These are phyloP conservation scores for Decorospora gaudefroyi DNA, from an alignment of 2,329 filamentous ascomycete species.

Conservation along the genomic window DNA sequence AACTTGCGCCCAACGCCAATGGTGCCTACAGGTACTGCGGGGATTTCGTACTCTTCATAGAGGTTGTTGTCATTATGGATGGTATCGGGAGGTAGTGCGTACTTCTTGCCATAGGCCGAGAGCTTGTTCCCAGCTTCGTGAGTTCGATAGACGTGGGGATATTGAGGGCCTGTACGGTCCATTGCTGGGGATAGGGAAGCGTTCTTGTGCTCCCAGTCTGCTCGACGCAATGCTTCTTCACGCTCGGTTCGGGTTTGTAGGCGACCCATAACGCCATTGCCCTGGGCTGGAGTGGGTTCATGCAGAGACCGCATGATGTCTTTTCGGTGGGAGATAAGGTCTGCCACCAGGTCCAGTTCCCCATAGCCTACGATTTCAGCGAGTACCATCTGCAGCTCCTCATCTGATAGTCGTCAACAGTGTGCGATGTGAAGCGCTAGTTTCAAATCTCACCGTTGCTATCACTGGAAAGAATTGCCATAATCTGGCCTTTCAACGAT, in stretches of 20 bases:
- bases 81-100: constrained; percentile 77
- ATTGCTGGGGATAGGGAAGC: constrained; percentile 71
- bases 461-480: constrained; percentile 71
- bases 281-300: constrained; percentile 39
- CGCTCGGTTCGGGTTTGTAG: constrained; percentile 77
- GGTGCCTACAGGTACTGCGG: constrained; percentile 76
- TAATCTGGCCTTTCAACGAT: constrained; percentile 77
- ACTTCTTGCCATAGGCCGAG: constrained; percentile 78
- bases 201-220: constrained; percentile 83
- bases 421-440: neutral
- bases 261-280: constrained; percentile 56
- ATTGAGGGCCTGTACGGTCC: constrained; percentile 71
- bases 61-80: constrained; percentile 71
- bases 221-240: constrained; percentile 73
- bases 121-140: constrained; percentile 86
- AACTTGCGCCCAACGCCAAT: constrained; percentile 74
- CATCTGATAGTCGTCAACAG: constrained; percentile 56
- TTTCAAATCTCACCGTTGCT: constrained; percentile 48
- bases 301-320: constrained; percentile 58
- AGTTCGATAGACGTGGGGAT: constrained; percentile 90
- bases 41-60: constrained; percentile 89
- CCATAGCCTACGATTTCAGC: constrained; percentile 92
- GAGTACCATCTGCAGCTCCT: constrained; percentile 87
- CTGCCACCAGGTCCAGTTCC: constrained; percentile 89
- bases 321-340: constrained; percentile 77